Conservation (phyloP, 306 rosid genomes). For the Betula pendula region DNA sequence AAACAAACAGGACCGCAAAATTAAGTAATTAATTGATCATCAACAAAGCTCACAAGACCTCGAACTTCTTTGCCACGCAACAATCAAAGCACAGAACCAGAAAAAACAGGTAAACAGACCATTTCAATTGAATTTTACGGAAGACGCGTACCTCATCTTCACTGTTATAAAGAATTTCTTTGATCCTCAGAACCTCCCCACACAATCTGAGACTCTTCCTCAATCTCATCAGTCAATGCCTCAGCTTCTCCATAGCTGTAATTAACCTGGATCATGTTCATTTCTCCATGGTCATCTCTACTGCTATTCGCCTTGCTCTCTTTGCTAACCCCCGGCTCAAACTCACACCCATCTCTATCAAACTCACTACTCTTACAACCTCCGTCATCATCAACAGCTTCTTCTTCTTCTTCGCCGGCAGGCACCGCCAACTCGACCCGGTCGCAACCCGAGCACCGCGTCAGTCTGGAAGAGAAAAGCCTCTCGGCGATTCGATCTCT, state of each 20-base stretch:
- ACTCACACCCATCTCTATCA: constrained; percentile 40
- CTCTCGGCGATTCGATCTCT: constrained; percentile 82
- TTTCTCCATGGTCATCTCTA: constrained; percentile 51
- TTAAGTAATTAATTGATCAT: neutral
- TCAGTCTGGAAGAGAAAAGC: constrained; percentile 51
- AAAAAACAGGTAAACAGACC: neutral
- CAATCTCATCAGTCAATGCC: constrained; percentile 91
- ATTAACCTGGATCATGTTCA: constrained; percentile 46
- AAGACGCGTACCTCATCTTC: constrained; percentile 52
- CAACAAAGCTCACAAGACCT: constrained; percentile 10
- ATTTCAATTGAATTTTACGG: neutral
- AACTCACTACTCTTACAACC: constrained; percentile 40
- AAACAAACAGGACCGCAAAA: neutral
- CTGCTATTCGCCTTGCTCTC: constrained; percentile 72
- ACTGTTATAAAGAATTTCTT: constrained; percentile 41
- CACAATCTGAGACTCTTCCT: constrained; percentile 58
- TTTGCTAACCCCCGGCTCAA: constrained; percentile 75
- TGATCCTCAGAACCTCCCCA: constrained; percentile 80
- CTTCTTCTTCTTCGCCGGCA: constrained; percentile 18
- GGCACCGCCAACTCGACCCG: constrained; percentile 53
- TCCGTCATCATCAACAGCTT: constrained; percentile 24
- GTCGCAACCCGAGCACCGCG: constrained; percentile 74
- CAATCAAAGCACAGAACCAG: neutral
- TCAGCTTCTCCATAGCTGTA: constrained; percentile 78
- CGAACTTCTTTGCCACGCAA: constrained; percentile 27